Evolutionary conservation across 2,329 filamentous ascomycete genomes (phyloP).

Genomic region (Phialocephala subalpina): DNA sequence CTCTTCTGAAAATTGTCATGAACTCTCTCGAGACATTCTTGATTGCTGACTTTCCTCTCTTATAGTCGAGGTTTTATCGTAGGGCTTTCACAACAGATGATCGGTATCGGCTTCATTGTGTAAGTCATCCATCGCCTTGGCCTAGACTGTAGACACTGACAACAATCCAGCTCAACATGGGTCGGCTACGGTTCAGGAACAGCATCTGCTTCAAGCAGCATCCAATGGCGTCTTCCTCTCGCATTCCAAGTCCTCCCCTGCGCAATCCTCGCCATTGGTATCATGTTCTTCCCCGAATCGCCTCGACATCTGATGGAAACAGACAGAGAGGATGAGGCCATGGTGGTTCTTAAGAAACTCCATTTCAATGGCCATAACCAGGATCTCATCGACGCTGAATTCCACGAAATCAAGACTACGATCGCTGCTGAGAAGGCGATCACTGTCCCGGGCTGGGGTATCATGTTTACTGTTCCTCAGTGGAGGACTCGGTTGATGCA

Average conservation of each 20-base stretch:
- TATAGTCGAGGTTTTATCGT: conserved; percentile 67
- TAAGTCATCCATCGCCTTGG: conserved; percentile 17
- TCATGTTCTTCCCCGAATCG: conserved; percentile 76
- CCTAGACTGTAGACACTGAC: conserved; percentile 34
- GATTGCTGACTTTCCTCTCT: too few species aligned
- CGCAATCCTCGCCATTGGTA: conserved; percentile 65
- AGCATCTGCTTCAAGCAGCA: conserved; percentile 23
- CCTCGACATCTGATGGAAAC: conserved; percentile 80
- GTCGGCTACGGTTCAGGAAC: conserved; percentile 58
- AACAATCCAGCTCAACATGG: conserved; percentile 62
- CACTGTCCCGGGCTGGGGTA: conserved; percentile 59
- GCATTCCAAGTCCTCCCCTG: conserved; percentile 73
- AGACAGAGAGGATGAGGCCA: conserved; percentile 68
- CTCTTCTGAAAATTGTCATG: too few species aligned
- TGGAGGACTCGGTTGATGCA: conserved; percentile 70
- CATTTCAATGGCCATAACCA: conserved; percentile 72
- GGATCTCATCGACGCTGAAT: conserved; percentile 66
- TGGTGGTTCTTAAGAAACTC: conserved; percentile 71
- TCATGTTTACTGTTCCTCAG: conserved; percentile 64
- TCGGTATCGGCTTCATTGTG: conserved; percentile 62
- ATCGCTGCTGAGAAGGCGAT: conserved; percentile 66
- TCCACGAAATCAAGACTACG: conserved; percentile 66
- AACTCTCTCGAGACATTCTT: too few species aligned
- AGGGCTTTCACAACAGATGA: conserved; percentile 70
- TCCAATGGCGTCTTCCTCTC: conserved; percentile 41